Evolutionary conservation across 495 filamentous ascomycete genomes (phyloP), one percentile per base, ranked within the genome.

Genomic region (Coniosporium apollinis): DNA sequence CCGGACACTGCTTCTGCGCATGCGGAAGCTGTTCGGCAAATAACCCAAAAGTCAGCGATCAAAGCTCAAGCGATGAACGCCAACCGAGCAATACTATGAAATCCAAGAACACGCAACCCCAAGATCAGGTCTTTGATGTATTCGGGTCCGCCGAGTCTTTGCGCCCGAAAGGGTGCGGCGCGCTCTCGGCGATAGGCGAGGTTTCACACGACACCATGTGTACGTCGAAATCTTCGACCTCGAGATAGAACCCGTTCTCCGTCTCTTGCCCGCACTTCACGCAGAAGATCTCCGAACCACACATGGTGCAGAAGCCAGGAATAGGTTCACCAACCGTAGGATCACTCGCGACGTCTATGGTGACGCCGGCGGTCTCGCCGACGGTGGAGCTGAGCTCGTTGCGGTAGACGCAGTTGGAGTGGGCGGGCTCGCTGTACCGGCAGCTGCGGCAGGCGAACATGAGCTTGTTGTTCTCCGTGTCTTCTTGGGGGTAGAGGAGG

Each of bases 401-500:
- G 46, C 87, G 76, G 62, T 82, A 94, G 47, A 94, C 79, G 57
- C 86, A 94, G 33, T 79, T 69, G 24, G 79, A 79, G 33, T 65
- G 70, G n/a, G 86, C 84, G 28, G 72, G 67, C 57, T 94, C 85
- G 49, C 73, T 79, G 57, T 78, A 89, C 49, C 79, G 75, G 64
- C 89, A 99, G 26, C 82, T 93, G 36, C 85, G 80, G 64, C 89
- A 99, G 13, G 71, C 72, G 57, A 74, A 83, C 59, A 79, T 69
- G 32, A 83, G 68, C 16, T 59, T 61, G 56, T 71, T 72, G 46
- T 60, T 71, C 34, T 57, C 45, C 15, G 66, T 65, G 55, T 94
- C 83, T 64, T 99, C 89, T 57, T 87, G 85, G 10, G 89, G 89
- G 56, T 94, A 96, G 34, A 99, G 66, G 72, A 99, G 79, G 68